Base-by-base conservation (phyloP, 768 basidiomycete species). In the Hypholoma sublateritium region DNA sequence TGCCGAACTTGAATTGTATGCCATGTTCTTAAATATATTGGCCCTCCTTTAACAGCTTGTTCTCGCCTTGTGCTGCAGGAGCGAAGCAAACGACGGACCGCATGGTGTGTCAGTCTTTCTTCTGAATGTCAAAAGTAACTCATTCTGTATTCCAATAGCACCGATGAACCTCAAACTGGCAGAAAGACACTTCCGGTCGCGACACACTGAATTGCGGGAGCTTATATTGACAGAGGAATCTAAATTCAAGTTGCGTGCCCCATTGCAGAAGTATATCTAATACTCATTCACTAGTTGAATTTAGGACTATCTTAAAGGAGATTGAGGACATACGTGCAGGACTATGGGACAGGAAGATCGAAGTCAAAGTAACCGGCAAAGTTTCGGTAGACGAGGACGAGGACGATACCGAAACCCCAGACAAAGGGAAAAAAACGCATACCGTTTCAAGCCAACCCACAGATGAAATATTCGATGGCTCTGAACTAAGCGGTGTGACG, bases 281-380 rank as follows among this genome's bases (percentile, higher is more conserved):
- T 28, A 22, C 16, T 22, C 46, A 22, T 4, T 14, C 12, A 25
- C 28, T 47, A n/a, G 12, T 11, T 45, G 12, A 49, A 25, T 24
- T 6, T 58, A 93, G 92, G 70, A 72, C 70, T 34, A 76, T 94
- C 13, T 77, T 86, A 17, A 72, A 79, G 3, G 93, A 95, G 70
- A 91, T 95, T 44, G 84, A 90, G 49, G 84, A 85, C 2, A 89
- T 94, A 58, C 85, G 86, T 24, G 74, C 79, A 12, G 91, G 91
- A 1, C 70, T 72, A 51, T 84, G 85, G 82, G 88, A 89, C 63
- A 74, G 77, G 48, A 72, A 72, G 61, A 80, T 88, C 16, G 63
- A 58, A 65, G 66, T 55, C 62, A 76, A 59, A 36, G 53, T 67
- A 5, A 54, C 66, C 74, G 65, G 65, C 34, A 47, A 47, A 13